Base-by-base conservation (phyloP, 768 basidiomycete species). In the Leucocoprinus leucothites region DNA sequence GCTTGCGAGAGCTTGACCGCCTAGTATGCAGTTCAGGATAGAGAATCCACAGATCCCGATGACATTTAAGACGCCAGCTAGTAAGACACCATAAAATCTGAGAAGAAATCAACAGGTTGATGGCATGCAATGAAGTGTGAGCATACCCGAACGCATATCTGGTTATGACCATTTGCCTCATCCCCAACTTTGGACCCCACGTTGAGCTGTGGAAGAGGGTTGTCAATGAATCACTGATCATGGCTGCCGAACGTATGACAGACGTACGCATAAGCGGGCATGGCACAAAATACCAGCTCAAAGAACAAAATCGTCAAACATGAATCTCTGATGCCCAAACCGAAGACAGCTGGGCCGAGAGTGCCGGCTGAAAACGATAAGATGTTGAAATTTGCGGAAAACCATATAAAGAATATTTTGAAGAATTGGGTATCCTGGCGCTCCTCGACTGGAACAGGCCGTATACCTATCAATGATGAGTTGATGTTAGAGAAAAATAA, bases 121-220 rank as follows among this genome's bases (percentile, higher is more conserved):
- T 11, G 18, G 26, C 34, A 47, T 25, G 44, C 51, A 43, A 56
- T 41, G 26, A 18, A 26, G 28, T 35, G 24, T 9, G 1, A 0
- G 56, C 69, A 26, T 34, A 74, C 71, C 72, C 72, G 53, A 73
- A 73, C 11, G 73, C 64, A 60, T 73, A 72, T 47, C 66, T 64
- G 2, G 91, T 85, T 42, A 82, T 80, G 21, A 91, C 82, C 89
- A 94, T 91, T 61, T 93, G 91, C 14, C 94, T 79, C 74, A 94
- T 82, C 9, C 94, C 94, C 0, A 90, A 73, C 66, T 84, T 86
- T 0, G 93, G 89, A 16, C 94, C 91, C 82, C 89, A 92, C 19
- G 86, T 90, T 13, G 74, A 63, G 25, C 77, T 77, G 47, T 3
- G 19, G 49, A 50, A 25, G 26, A 28, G 28, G 18, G 11, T 13